Conservation (phyloP, 306 rosid species). For the Lathyrus aphaca region DNA sequence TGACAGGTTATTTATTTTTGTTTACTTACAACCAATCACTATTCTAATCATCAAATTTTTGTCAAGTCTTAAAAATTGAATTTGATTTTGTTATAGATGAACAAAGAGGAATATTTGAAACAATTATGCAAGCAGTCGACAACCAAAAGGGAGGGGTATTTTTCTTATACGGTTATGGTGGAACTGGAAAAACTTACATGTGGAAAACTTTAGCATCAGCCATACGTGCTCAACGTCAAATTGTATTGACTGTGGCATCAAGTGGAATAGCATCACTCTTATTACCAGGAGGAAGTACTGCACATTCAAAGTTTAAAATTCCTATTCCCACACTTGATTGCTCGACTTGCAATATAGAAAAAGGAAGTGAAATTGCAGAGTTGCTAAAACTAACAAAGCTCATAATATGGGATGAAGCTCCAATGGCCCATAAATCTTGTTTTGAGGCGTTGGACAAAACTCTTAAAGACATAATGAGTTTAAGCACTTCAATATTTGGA, state of each 20-base stretch:
- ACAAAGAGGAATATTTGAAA: conserved; percentile 25
- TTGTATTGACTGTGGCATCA: conserved; percentile 20
- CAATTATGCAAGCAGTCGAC: conserved; percentile 18
- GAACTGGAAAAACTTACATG: conserved; percentile 23
- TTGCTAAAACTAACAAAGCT: conserved; percentile 6
- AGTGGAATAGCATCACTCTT: conserved; percentile 30
- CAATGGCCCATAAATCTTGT: conserved; percentile 15
- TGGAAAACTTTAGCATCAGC: conserved; percentile 34
- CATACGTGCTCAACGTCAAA: conserved; percentile 18
- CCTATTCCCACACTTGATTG: conserved; percentile 5
- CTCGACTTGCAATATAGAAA: conserved; percentile 7
- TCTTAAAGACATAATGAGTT: conserved; percentile 16
- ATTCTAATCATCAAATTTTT: not conserved
- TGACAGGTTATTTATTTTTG: conserved; percentile 8
- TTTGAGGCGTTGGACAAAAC: conserved; percentile 29
- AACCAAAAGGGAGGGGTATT: conserved; percentile 15
- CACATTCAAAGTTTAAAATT: conserved; percentile 10
- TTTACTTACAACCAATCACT: not conserved
- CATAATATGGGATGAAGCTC: conserved; percentile 32
- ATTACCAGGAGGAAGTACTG: conserved; percentile 22
- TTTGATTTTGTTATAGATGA: not conserved
- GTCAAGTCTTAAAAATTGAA: not conserved
- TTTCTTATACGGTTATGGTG: conserved; percentile 18
- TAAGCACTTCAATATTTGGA: conserved; percentile 12
- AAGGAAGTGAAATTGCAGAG: conserved; percentile 24